A percentile compares a stretch with the other conserved stretches of the same genome.
These are phyloP conservation scores for Fusarium fujikuroi DNA, from an alignment of 2,329 filamentous ascomycete species.

Conservation along the genomic window DNA sequence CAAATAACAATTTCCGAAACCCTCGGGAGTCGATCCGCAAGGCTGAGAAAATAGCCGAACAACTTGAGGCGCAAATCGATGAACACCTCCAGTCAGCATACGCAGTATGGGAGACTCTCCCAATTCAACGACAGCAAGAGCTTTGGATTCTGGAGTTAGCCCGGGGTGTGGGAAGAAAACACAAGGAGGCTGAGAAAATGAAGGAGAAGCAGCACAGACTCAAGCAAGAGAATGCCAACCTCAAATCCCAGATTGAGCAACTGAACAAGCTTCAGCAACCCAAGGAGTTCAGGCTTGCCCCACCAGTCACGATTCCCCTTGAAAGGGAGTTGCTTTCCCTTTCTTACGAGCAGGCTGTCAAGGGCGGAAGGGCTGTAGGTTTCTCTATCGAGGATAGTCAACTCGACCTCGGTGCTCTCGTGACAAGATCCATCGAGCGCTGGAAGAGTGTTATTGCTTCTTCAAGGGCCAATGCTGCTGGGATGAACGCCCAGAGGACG, in stretches of 20 bases:
- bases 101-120: constrained; percentile 77
- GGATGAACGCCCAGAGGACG: constrained; percentile 62
- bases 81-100: constrained; percentile 83
- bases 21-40: constrained; percentile 59
- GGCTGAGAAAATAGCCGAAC: constrained; percentile 63
- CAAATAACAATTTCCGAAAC: constrained; percentile 53
- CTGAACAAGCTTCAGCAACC: constrained; percentile 69
- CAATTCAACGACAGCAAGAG: constrained; percentile 65
- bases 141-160: constrained; percentile 72
- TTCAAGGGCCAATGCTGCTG: constrained; percentile 54
- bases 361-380: constrained; percentile 55
- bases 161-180: constrained; percentile 66
- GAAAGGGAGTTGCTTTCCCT: constrained; percentile 60
- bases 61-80: constrained; percentile 74
- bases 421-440: constrained; percentile 66
- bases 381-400: constrained; percentile 62
- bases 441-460: constrained; percentile 72
- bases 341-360: constrained; percentile 58
- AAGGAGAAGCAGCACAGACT: constrained; percentile 61
- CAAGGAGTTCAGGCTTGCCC: constrained; percentile 65
- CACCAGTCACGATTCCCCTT: constrained; percentile 64
- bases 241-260: constrained; percentile 69
- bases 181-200: constrained; percentile 64
- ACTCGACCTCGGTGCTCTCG: constrained; percentile 61
- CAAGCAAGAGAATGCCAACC: constrained; percentile 66